These are phyloP conservation scores for Aspergillus tamarii DNA, from an alignment of 2,329 filamentous ascomycete species.

Conservation along the genomic window DNA sequence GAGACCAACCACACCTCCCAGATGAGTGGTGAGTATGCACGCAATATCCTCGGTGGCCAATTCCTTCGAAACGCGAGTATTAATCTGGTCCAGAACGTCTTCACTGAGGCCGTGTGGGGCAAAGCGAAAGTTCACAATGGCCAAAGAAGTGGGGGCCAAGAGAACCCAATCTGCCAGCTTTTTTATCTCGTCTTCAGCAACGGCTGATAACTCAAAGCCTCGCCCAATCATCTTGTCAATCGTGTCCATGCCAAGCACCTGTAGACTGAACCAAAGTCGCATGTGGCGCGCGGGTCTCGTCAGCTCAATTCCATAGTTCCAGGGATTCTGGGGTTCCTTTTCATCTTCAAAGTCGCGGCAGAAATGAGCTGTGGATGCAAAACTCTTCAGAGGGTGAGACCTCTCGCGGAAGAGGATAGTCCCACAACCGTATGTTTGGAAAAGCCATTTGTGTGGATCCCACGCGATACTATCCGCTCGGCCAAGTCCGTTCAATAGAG, in stretches of 20 bases:
- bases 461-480: constrained; percentile 28
- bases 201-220: constrained; percentile 9
- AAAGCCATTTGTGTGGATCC: constrained; percentile 31
- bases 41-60: neutral
- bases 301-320: constrained; percentile 25
- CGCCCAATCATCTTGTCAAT: constrained; percentile 23
- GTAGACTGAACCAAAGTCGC: constrained; percentile 26
- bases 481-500: constrained; percentile 17
- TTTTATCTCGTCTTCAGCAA: constrained; percentile 7
- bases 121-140: constrained; percentile 18
- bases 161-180: constrained; percentile 14
- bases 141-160: constrained; percentile 9
- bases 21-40: neutral
- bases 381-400: constrained; percentile 16
- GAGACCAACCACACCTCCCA: neutral
- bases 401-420: constrained; percentile 24
- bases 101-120: constrained; percentile 3
- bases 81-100: constrained; percentile 1
- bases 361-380: constrained; percentile 17
- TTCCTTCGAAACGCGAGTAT: constrained; percentile 3
- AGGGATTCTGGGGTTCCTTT: constrained; percentile 19
- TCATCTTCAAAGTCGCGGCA: constrained; percentile 17
- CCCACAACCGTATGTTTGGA: constrained; percentile 30
- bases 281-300: constrained; percentile 24
- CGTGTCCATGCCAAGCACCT: constrained; percentile 18